Evolutionary conservation across 192 early-diverging fungal species (phyloP).

Genomic region (Gamsiella multidivaricata): DNA sequence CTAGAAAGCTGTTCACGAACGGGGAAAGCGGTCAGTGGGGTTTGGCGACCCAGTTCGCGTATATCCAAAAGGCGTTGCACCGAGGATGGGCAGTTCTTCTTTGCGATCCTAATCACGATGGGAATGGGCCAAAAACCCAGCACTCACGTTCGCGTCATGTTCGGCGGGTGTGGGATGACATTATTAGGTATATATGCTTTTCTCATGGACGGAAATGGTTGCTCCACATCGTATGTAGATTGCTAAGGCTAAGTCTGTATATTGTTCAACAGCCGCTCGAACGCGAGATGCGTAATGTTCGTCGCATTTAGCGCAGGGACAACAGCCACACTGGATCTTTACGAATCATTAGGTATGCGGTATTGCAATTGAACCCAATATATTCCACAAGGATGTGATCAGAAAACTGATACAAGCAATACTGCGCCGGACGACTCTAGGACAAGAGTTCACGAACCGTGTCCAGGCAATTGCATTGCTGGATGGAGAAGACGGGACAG

Average conservation of each 20-base stretch:
- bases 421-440: background rate
- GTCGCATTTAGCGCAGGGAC: constrained; percentile 42
- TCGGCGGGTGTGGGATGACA: constrained; percentile 37
- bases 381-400: background rate
- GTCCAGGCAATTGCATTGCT: constrained; percentile 27
- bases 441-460: constrained; percentile 11
- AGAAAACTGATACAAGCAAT: too few relatives aligned
- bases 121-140: background rate
- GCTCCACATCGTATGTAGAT: background rate
- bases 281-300: constrained; percentile 33
- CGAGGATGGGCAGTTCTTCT: constrained; percentile 35
- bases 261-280: background rate
- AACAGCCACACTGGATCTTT: constrained; percentile 10
- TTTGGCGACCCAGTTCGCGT: constrained; percentile 28
- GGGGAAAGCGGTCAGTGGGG: constrained; percentile 21
- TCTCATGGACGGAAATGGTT: too few relatives aligned
- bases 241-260: background rate
- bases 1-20: constrained; percentile 45
- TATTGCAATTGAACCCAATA: background rate
- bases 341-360: constrained; percentile 13
- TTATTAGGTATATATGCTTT: constrained; percentile 15
- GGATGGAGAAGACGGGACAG: constrained; percentile 13
- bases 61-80: constrained; percentile 18
- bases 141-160: constrained; percentile 26
- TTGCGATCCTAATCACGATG: constrained; percentile 35